Evolutionary conservation across 306 rosid genomes (phyloP).

Genomic region (Acacia melanoxylon): DNA sequence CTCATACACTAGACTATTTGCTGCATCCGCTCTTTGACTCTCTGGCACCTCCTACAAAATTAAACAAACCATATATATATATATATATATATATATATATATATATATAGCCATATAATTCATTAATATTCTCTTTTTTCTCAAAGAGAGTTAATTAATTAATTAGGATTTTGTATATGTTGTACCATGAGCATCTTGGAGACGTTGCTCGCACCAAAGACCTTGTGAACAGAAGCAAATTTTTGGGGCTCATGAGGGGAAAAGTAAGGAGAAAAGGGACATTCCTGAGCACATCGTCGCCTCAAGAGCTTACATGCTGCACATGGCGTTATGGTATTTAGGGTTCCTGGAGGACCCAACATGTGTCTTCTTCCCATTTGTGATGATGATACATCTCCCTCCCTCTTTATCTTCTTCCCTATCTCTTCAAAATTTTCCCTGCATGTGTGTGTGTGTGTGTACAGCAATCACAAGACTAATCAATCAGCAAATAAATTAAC

Average conservation of each 20-base stretch:
- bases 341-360: conserved; percentile 85
- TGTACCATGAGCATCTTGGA: conserved; percentile 90
- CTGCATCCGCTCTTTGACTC: conserved; percentile 85
- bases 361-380: conserved; percentile 81
- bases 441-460: too few species aligned
- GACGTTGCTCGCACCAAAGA: conserved; percentile 97
- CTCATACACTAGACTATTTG: conserved; percentile 92
- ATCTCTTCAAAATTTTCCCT: conserved; percentile 84
- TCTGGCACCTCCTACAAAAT: conserved; percentile 75
- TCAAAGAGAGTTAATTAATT: neutral
- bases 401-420: conserved; percentile 88
- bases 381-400: conserved; percentile 58
- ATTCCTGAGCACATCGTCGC: conserved; percentile 93
- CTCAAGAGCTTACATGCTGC: conserved; percentile 95
- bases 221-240: conserved; percentile 96
- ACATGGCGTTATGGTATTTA: conserved; percentile 91
- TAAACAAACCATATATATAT: neutral
- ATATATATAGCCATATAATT: neutral
- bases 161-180: too few species aligned
- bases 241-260: conserved; percentile 97
- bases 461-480: neutral
- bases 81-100: neutral
- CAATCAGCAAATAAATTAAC: neutral
- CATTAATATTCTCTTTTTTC: neutral
- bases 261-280: conserved; percentile 97